Base-by-base conservation (phyloP, 1,139 yeast species). In the Yamadazyma triangularis region DNA sequence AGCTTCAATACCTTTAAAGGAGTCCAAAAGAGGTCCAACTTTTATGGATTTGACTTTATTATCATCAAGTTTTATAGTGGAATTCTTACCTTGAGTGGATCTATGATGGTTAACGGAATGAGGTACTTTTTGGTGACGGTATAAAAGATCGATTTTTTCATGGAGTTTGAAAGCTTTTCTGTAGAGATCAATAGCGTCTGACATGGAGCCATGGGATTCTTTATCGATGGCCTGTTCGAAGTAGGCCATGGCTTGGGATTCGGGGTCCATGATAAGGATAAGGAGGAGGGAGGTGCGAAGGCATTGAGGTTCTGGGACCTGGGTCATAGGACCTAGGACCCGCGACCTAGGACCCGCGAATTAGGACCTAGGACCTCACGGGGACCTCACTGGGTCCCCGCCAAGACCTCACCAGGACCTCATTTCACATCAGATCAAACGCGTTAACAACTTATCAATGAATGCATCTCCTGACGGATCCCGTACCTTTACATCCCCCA, bases 131-230 rank as follows among this genome's bases (percentile, higher is more conserved):
- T 73, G 70, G 16, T 55, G 47, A 24, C 95, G 63, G 51, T 86
- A 86, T 15, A 76, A 55, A 35, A 70, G 58, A 47, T 88, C 96
- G 4, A 87, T 88, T 32, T 69, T 70, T 4, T 75, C 81, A 51
- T 83, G 77, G 20, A 77, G 41, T 53, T 69, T 78, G 51, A 79
- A 74, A 1, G 96, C 95, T 39, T 70, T 69, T 36, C 95, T 64
- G 57, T 88, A 88, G 39, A 61, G 69, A 26, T 66, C 73, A 23
- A 86, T 78, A 0, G 96, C 96, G 47, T 87, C 96, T 4, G 85
- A 70, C 74, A 88, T 70, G 37, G 77, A 64, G 0, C 96, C 96
- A 31, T 68, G 73, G 16, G 73, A 61, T 55, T 88, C 96, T 45
- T 78, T 79, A 32, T 72, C 77, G 0, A 80, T 75, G 2, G 89